Conservation (phyloP, 2,329 filamentous ascomycete species). For the Beauveria sp. region DNA sequence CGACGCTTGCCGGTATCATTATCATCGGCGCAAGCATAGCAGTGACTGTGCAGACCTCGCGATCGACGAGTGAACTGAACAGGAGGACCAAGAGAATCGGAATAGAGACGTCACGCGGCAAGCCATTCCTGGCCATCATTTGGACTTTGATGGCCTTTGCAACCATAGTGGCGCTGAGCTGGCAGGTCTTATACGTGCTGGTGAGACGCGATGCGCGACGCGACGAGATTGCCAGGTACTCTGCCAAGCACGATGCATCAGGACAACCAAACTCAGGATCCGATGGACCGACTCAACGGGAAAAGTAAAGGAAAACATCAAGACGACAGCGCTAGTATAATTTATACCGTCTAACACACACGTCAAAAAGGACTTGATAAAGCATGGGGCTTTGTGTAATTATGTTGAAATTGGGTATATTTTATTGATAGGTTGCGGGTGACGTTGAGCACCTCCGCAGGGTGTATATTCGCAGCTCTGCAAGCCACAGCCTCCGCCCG, state of each 20-base stretch:
- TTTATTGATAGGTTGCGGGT: conserved; percentile 1
- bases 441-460: conserved; percentile 10
- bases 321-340: background rate
- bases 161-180: background rate
- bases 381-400: no score
- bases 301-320: background rate
- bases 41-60: conserved; percentile 26
- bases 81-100: background rate
- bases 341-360: background rate
- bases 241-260: background rate
- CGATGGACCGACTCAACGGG: background rate
- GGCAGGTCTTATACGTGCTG: background rate
- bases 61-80: background rate
- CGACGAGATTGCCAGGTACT: background rate
- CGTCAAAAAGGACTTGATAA: no score
- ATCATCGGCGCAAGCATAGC: conserved; percentile 36
- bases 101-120: background rate
- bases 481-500: background rate
- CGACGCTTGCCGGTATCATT: conserved; percentile 27
- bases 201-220: background rate
- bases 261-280: background rate
- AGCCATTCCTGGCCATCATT: background rate
- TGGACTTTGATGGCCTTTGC: background rate
- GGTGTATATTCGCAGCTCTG: background rate
- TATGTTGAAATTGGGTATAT: conserved; percentile 10